phyloP scores from a whole-genome alignment of 2,329 filamentous ascomycete species.

The Fusarium sp. region DNA sequence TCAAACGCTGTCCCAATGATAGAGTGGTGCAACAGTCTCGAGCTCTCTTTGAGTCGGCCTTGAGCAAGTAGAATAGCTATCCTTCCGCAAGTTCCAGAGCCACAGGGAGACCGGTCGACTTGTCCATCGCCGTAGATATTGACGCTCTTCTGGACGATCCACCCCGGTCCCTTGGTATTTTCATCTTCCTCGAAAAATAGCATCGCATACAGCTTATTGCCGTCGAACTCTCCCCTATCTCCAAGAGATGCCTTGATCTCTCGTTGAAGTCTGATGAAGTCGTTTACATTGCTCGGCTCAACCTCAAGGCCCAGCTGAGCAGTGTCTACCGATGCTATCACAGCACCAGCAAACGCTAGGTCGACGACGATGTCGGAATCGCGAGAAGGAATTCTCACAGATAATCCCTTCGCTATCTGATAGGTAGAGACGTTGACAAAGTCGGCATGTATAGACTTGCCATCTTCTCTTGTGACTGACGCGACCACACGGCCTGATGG shows the following conservation, averaged over 20 bases:
- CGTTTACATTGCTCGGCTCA: background rate
- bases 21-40: background rate
- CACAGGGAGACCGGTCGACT: background rate
- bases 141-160: background rate
- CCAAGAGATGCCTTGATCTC: background rate
- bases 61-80: background rate
- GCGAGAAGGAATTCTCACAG: background rate
- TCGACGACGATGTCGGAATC: background rate
- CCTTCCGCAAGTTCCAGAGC: background rate
- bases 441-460: conserved; percentile 13
- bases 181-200: background rate
- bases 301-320: background rate
- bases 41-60: background rate
- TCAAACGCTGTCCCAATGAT: background rate
- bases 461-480: background rate
- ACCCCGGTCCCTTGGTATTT: background rate
- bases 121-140: background rate
- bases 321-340: background rate
- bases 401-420: conserved; percentile 11
- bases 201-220: background rate
- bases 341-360: conserved; percentile 19
- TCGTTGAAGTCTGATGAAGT: background rate
- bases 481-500: conserved; percentile 26
- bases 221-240: background rate
- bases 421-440: conserved; percentile 36